Evolutionary conservation across 2,329 filamentous ascomycete genomes (phyloP).

Genomic region (Fusarium proliferatum): DNA sequence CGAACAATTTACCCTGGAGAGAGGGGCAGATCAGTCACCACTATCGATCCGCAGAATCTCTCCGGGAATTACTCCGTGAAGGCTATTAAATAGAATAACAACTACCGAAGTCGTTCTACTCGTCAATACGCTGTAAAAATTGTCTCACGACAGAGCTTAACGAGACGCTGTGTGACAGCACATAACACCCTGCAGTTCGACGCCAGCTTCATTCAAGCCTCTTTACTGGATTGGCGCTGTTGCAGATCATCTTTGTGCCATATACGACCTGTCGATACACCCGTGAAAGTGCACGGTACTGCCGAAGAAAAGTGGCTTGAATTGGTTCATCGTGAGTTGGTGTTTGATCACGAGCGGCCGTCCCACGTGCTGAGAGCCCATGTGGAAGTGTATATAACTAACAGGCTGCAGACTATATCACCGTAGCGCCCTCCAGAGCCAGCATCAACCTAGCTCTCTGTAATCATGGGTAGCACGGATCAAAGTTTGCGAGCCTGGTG

Average conservation of each 20-base stretch:
- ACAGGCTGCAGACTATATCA: background rate
- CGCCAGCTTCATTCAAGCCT: constrained; percentile 4
- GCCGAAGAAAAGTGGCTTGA: background rate
- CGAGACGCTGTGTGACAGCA: background rate
- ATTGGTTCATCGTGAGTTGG: constrained; percentile 22
- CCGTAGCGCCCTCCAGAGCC: background rate
- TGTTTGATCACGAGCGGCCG: constrained; percentile 9
- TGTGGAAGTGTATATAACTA: constrained; percentile 3
- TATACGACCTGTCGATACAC: background rate
- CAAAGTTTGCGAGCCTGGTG: constrained; percentile 60
- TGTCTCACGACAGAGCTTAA: background rate
- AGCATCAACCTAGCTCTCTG: background rate
- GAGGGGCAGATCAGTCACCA: constrained; percentile 15
- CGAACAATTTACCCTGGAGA: constrained; percentile 37
- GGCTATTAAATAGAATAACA: constrained; percentile 33
- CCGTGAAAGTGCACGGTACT: background rate
- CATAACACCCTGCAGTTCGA: constrained; percentile 11
- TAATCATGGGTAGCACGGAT: constrained; percentile 39
- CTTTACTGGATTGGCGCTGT: background rate
- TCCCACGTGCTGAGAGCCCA: constrained; percentile 16
- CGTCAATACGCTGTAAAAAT: constrained; percentile 2
- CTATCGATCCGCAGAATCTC: constrained; percentile 36
- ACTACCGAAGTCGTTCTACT: constrained; percentile 6
- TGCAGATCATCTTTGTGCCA: background rate
- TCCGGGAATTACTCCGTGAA: constrained; percentile 46